Evolutionary conservation across 192 early-diverging fungal genomes (phyloP).

Genomic region (Pilaira anomala): DNA sequence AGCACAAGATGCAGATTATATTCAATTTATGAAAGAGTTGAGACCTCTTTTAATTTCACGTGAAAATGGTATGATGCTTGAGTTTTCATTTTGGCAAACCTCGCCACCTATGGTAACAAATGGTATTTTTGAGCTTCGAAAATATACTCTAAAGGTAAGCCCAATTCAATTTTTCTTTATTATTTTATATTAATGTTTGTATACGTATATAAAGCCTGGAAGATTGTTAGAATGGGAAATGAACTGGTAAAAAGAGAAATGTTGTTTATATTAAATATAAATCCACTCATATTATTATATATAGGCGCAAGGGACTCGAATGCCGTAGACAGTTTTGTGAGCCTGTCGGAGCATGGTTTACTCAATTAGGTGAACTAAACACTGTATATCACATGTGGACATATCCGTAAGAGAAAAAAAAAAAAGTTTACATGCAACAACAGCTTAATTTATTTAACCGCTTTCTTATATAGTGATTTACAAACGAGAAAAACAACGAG

Average conservation of each 20-base stretch:
- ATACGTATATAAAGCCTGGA: slow-evolving; percentile 61
- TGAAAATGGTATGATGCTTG: slow-evolving; percentile 82
- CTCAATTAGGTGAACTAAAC: slow-evolving; percentile 83
- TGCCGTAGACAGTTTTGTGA: slow-evolving; percentile 84
- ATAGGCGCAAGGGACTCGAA: slow-evolving; percentile 79
- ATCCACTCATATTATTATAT: neutral
- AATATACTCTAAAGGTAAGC: slow-evolving; percentile 79
- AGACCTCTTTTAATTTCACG: slow-evolving; percentile 72
- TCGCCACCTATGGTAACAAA: slow-evolving; percentile 70
- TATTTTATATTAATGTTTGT: neutral
- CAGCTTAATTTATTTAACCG: too few species aligned
- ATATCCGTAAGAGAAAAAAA: slow-evolving; percentile 23
- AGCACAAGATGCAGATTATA: slow-evolving; percentile 60
- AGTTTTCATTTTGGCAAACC: slow-evolving; percentile 90
- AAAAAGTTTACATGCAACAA: too few species aligned
- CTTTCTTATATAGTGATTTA: slow-evolving; percentile 59
- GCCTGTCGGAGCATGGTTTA: slow-evolving; percentile 96
- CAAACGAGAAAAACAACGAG: slow-evolving; percentile 85
- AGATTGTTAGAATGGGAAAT: slow-evolving; percentile 90
- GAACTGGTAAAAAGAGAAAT: slow-evolving; percentile 56
- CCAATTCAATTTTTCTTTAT: neutral
- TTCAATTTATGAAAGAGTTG: slow-evolving; percentile 62
- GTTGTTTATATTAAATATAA: neutral
- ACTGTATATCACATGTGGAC: slow-evolving; percentile 84
- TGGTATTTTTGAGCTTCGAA: slow-evolving; percentile 89